Base-by-base conservation (phyloP, 257 asterid species). In the Rhazya stricta region DNA sequence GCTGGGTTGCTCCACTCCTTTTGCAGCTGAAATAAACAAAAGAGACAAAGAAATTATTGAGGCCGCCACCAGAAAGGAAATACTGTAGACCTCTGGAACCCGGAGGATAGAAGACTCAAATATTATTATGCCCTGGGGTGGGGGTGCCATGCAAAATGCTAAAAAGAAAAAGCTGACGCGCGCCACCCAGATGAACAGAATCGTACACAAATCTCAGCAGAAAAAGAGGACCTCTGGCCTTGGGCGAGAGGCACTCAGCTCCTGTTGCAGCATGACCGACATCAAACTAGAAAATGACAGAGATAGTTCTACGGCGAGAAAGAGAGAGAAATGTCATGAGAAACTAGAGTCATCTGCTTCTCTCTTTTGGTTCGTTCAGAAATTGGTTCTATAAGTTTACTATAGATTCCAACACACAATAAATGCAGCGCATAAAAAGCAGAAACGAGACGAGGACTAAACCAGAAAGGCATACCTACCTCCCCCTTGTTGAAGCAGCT, bases 1-100 rank as follows among this genome's bases (percentile, higher is more conserved):
- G 86, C 86, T 78, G 2, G 96, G 86, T 66, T 63, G 46, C 76
- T 93, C 88, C 84, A 75, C 90, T 37, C 45, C 81, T 21, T 45
- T 74, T 13, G 61, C 86, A 79, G 81, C 78, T 71, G 61, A 15
- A n/a, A 62, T 61, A 60, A 75, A 10, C 67, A 34, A 36, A 39
- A 56, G 46, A 46, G 80, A 72, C 78, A 78, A 75, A 45, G 41
- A 73, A 50, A 60, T 74, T 25, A 61, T 32, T 32, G n/a, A 71
- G 32, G 30, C 46, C 32, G 61, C 45, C 61, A 70, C 74, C 41
- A 68, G 25, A 69, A 45, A 32, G 58, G 36, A 45, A 69, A 25
- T 63, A 63, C 8, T 34, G n/a, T 23, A 32, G 67, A 42, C 32
- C 0, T 57, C 16, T 6, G 11, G 45, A 18, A 18, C 21, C 27